These are phyloP conservation scores for Pulveroboletus sp. DNA, from an alignment of 768 basidiomycete species.

Conservation along the genomic window DNA sequence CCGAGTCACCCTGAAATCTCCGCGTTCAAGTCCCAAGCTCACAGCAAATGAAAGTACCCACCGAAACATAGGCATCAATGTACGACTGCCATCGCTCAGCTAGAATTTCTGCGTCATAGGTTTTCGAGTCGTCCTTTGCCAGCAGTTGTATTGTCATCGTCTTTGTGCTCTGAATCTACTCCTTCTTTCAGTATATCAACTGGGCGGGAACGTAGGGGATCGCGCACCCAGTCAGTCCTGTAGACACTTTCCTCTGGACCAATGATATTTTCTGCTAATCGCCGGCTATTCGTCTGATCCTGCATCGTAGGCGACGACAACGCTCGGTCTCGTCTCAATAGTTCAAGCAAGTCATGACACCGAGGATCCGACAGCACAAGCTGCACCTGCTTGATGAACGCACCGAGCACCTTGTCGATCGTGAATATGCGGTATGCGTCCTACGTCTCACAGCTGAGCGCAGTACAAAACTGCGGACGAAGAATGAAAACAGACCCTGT, in stretches of 20 bases:
- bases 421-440: conserved; percentile 89
- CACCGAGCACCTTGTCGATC: conserved; percentile 84
- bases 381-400: conserved; percentile 88
- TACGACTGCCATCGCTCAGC: conserved; percentile 78
- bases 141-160: conserved; percentile 69
- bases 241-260: conserved; percentile 78
- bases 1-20: conserved; percentile 47
- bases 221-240: conserved; percentile 72
- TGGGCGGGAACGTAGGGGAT: neutral
- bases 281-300: conserved; percentile 64
- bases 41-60: conserved; percentile 27
- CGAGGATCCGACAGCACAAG: conserved; percentile 61
- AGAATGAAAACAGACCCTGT: conserved; percentile 45
- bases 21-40: neutral
- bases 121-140: conserved; percentile 72
- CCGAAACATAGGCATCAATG: conserved; percentile 70
- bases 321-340: conserved; percentile 63
- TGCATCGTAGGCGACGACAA: conserved; percentile 58
- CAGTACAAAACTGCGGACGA: neutral
- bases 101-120: conserved; percentile 71
- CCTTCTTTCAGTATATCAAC: neutral
- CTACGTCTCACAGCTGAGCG: conserved; percentile 31
- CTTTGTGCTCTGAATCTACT: conserved; percentile 59
- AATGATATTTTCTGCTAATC: conserved; percentile 62
- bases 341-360: conserved; percentile 68